Evolutionary conservation across 1,284 basidiomycete species (phyloP), one percentile per base, ranked within the genome.

Genomic region (Athelia sp.): DNA sequence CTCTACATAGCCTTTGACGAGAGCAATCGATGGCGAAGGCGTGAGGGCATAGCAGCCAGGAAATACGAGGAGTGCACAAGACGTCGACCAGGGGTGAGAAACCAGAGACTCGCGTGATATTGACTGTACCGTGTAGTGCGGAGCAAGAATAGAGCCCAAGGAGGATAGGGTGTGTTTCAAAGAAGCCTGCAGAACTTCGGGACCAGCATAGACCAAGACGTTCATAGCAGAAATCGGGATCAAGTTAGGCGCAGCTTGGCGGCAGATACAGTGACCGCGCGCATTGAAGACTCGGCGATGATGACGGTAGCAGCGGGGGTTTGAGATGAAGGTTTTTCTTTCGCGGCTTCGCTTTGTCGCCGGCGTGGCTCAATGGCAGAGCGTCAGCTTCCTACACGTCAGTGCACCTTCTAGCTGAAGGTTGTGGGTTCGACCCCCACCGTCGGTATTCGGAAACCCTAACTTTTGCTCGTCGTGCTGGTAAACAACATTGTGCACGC

Each of bases 181-280:
- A 2, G 87, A 85, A 10, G 77, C 63, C 40, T 75, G 74, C 22
- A 76, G 72, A 17, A 83, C 78, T 48, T 90, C 85, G 19, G 86
- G 81, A 2, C 85, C 87, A 43, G 85, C 74, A 65, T 91, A 92
- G 38, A 93, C 79, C 50, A 93, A 78, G 17, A 93, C 86, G 68
- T 93, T 84, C 84, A 90, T 87, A 49, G 50, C 13, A 22, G 45
- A 6, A 44, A 29, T 29, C 13, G 26, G 26, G 26, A 40, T 4
- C 32, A 35, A n/a, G n/a, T n/a, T n/a, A n/a, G n/a, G n/a, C n/a
- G n/a, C n/a, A n/a, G n/a, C n/a, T n/a, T n/a, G n/a, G n/a, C n/a
- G n/a, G n/a, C n/a, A n/a, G n/a, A n/a, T n/a, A n/a, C n/a, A n/a
- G n/a, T n/a, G n/a, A n/a, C n/a, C n/a, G n/a, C n/a, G n/a, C n/a